These are phyloP conservation scores for Mycena haematopus DNA, from an alignment of 768 basidiomycete genomes.

Conservation along the genomic window DNA sequence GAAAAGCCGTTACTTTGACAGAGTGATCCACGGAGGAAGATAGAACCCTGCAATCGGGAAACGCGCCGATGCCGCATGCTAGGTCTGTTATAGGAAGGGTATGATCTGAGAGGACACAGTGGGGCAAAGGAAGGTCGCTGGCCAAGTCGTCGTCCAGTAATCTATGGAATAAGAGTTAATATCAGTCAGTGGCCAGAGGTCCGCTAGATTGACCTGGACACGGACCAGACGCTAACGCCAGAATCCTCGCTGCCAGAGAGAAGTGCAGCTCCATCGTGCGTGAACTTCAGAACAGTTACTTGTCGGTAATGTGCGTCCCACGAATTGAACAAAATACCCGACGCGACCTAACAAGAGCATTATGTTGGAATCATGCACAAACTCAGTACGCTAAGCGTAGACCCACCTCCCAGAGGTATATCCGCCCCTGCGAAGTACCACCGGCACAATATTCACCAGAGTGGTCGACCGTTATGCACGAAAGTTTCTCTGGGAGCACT, in stretches of 20 bases:
- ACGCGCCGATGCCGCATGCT: conserved; percentile 77
- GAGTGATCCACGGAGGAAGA: conserved; percentile 89
- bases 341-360: conserved; percentile 69
- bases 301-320: conserved; percentile 97
- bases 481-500: conserved; percentile 88
- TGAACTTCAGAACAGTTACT: conserved; percentile 83
- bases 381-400: conserved; percentile 3
- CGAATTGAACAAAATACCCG: conserved; percentile 90
- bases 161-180: conserved; percentile 47
- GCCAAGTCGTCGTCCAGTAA: conserved; percentile 78
- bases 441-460: conserved; percentile 83
- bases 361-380: conserved; percentile 9
- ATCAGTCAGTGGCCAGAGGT: conserved; percentile 26
- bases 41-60: conserved; percentile 77
- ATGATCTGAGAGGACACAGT: conserved; percentile 86
- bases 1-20: conserved; percentile 69
- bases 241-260: conserved; percentile 93
- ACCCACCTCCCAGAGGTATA: conserved; percentile 96
- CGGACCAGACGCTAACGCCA: conserved; percentile 86
- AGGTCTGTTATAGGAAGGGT: conserved; percentile 90
- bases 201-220: conserved; percentile 71
- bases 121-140: conserved; percentile 77
- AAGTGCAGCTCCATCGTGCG: conserved; percentile 78
- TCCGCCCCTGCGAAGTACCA: conserved; percentile 85
- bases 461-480: conserved; percentile 77